phyloP scores from a whole-genome alignment of 768 basidiomycete species.

The Lactarius quietus region DNA sequence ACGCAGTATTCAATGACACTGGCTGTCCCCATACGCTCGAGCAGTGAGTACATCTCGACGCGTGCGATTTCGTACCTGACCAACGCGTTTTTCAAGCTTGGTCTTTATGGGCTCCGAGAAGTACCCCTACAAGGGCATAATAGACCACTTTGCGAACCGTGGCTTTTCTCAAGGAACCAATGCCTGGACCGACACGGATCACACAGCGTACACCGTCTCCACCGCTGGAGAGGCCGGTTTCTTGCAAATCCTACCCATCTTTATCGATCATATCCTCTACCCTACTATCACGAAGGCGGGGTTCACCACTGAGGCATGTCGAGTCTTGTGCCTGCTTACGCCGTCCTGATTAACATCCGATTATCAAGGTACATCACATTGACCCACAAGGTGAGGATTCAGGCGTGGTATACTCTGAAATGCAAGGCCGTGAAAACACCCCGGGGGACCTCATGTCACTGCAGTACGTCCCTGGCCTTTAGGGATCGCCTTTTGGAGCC shows the following conservation, averaged over 20 bases:
- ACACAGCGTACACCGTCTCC: slow-evolving; percentile 93
- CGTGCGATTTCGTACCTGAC: neutral
- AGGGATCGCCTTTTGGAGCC: neutral
- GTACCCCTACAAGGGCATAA: slow-evolving; percentile 93
- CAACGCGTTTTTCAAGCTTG: slow-evolving; percentile 43
- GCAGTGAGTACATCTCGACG: slow-evolving; percentile 56
- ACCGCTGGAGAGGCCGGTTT: slow-evolving; percentile 95
- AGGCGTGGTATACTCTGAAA: slow-evolving; percentile 95
- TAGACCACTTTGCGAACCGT: slow-evolving; percentile 92
- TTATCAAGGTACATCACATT: slow-evolving; percentile 82
- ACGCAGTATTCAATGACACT: slow-evolving; percentile 83
- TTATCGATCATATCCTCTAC: slow-evolving; percentile 94
- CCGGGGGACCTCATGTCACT: slow-evolving; percentile 88
- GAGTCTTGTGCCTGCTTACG: neutral
- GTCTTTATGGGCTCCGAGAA: slow-evolving; percentile 95
- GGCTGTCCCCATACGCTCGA: slow-evolving; percentile 96
- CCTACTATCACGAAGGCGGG: slow-evolving; percentile 90
- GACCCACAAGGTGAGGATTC: slow-evolving; percentile 87
- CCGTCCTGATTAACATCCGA: slow-evolving; percentile 7
- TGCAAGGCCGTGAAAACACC: slow-evolving; percentile 95
- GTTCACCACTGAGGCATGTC: slow-evolving; percentile 54
- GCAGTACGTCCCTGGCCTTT: slow-evolving; percentile 44
- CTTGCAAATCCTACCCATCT: slow-evolving; percentile 80
- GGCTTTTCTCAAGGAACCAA: slow-evolving; percentile 91
- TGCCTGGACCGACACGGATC: slow-evolving; percentile 96